A percentile compares a stretch with the other conserved stretches of the same genome.
These are phyloP conservation scores for Oleoguttula mirabilis DNA, from an alignment of 495 filamentous ascomycete species.

Conservation along the genomic window DNA sequence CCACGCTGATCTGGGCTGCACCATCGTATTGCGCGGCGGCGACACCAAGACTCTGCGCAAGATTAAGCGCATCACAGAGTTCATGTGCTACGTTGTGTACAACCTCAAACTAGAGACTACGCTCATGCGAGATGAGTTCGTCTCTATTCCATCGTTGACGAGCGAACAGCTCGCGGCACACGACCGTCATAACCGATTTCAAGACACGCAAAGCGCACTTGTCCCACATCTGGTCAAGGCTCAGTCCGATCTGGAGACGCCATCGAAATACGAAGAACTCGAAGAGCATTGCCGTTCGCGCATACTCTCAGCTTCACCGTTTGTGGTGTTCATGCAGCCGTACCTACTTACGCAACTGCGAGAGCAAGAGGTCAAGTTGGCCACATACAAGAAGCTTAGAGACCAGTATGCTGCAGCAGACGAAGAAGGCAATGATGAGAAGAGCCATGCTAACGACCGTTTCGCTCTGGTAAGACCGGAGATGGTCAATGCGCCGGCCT, in stretches of 20 bases:
- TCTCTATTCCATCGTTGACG: conserved; percentile 63
- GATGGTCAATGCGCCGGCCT: conserved; percentile 77
- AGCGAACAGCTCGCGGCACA: conserved; percentile 16
- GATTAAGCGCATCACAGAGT: conserved; percentile 91
- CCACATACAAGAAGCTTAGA: conserved; percentile 65
- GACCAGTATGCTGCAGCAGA: conserved; percentile 50
- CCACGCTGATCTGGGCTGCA: conserved; percentile 85
- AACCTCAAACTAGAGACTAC: conserved; percentile 94
- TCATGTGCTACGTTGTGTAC: conserved; percentile 98
- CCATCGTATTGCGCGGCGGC: conserved; percentile 83
- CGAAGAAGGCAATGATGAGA: conserved; percentile 20
- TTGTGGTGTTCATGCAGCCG: conserved; percentile 87
- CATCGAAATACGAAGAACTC: conserved; percentile 88
- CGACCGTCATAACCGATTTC: neutral
- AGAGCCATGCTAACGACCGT: conserved; percentile 31
- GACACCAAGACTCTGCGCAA: conserved; percentile 53
- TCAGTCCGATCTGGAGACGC: conserved; percentile 39
- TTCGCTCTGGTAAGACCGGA: conserved; percentile 88
- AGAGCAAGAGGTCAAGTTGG: conserved; percentile 73
- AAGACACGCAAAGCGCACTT: neutral
- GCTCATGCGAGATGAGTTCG: conserved; percentile 90
- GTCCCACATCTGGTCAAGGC: conserved; percentile 5
- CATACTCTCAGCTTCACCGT: conserved; percentile 90
- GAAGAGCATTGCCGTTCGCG: conserved; percentile 84
- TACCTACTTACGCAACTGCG: conserved; percentile 84